Base-by-base conservation (phyloP, 2,329 filamentous ascomycete genomes). In the Coniella lustricola region DNA sequence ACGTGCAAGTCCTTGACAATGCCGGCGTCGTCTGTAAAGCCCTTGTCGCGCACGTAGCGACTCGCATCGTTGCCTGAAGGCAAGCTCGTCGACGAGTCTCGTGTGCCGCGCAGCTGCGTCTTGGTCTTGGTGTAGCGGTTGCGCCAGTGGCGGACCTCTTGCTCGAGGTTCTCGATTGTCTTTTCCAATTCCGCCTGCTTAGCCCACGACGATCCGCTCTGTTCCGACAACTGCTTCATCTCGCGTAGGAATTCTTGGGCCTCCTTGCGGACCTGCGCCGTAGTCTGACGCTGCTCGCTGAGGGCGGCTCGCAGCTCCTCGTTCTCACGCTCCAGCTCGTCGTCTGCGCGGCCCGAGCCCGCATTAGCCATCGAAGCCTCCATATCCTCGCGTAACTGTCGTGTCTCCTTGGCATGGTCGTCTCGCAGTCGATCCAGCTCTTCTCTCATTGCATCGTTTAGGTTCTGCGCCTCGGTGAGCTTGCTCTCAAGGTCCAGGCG, bases 1-100 rank as follows among this genome's bases (percentile, higher is more conserved):
- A 98, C 82, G 63, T 96, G 87, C 12, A 96, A 79, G 65, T 96
- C 93, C 67, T 87, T 90, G 58, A 98, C 82, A 18, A 93, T 65
- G 5, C 93, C 93, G 51, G 82, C 78, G 12, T 84, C 78, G 33
- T 85, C 77, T 18, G 79, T 76, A 55, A 93, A 84, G 21, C 76
- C 80, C 60, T 77, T 78, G 45, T 87, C 82, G 44, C 79, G 78
- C 35, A 82, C 67, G 54, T 82, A 79, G 55, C 77, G 79, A 43
- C 77, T 79, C n/a, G 83, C 82, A 56, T 91, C 84, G 52, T 84
- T 79, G 7, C 85, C 81, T 37, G 83, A 69, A 7, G 77, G 71
- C 37, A 94, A 71, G 12, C 87, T 88, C 52, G 87, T 79, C 0
- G 90, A 93, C 1, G 88, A 88, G 5, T 87, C 83, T 44, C 89